These are phyloP conservation scores for Eutypa lata DNA, from an alignment of 2,329 filamentous ascomycete genomes.

Conservation along the genomic window DNA sequence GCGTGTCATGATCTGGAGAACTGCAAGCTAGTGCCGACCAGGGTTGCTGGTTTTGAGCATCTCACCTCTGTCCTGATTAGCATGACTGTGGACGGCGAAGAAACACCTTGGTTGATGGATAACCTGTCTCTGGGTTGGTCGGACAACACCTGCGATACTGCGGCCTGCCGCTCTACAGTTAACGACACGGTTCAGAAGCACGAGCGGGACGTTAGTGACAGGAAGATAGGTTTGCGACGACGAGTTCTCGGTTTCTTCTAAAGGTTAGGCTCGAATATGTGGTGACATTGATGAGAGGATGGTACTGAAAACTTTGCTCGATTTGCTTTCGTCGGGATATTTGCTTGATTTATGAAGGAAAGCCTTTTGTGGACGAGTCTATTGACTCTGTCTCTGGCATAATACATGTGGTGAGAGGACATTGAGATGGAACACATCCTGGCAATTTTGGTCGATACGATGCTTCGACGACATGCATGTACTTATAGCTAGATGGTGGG, in stretches of 20 bases:
- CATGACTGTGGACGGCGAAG: slow-evolving; percentile 32
- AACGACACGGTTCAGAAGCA: slow-evolving; percentile 24
- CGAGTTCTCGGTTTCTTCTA: slow-evolving; percentile 14
- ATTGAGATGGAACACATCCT: slow-evolving; percentile 12
- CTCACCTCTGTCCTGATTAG: slow-evolving; percentile 36
- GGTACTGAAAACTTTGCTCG: slow-evolving; percentile 7
- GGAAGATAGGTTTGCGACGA: slow-evolving; percentile 12
- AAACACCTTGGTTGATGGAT: slow-evolving; percentile 45
- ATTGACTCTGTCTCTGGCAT: slow-evolving; percentile 16
- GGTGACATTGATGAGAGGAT: slow-evolving; percentile 7
- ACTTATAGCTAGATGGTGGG: slow-evolving; percentile 12
- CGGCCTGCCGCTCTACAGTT: slow-evolving; percentile 34
- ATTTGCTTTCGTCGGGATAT: slow-evolving; percentile 17
- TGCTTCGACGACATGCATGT: slow-evolving; percentile 15
- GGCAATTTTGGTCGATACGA: slow-evolving; percentile 19
- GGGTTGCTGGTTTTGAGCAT: slow-evolving; percentile 18
- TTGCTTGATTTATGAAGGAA: slow-evolving; percentile 21
- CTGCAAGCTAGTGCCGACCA: slow-evolving; percentile 20
- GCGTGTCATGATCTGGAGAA: slow-evolving; percentile 15
- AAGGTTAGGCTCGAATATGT: slow-evolving; percentile 9
- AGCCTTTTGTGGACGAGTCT: slow-evolving; percentile 10
- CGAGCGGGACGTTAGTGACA: slow-evolving; percentile 9
- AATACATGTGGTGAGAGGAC: slow-evolving; percentile 16
- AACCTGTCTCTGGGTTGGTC: slow-evolving; percentile 42
- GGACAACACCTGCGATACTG: slow-evolving; percentile 36